These are phyloP conservation scores for Aspergillus pseudonomiae DNA, from an alignment of 2,329 filamentous ascomycete species.

Conservation along the genomic window DNA sequence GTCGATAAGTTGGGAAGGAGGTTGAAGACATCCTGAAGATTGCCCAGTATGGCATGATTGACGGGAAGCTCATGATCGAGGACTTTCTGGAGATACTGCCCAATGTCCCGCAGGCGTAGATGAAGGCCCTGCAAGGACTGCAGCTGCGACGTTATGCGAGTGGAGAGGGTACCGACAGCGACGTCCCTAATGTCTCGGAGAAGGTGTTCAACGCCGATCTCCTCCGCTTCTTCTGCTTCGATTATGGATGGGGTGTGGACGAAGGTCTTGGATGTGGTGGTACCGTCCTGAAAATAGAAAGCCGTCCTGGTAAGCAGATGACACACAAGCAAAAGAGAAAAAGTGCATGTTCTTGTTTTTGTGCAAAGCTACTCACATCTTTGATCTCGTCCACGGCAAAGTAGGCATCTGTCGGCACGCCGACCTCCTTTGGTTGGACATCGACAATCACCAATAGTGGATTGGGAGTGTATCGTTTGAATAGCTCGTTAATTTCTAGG, in stretches of 20 bases:
- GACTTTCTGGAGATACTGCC: constrained; percentile 93
- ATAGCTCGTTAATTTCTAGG: constrained; percentile 98
- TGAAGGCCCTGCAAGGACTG: constrained; percentile 97
- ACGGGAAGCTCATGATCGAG: constrained; percentile 89
- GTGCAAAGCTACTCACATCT: constrained; percentile 67
- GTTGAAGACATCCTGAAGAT: constrained; percentile 99
- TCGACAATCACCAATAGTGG: constrained; percentile 97
- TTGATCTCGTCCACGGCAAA: constrained; percentile 99
- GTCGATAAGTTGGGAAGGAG: constrained; percentile 93
- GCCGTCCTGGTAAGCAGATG: not conserved
- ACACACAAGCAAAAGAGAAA: not conserved
- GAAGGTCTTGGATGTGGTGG: constrained; percentile 94
- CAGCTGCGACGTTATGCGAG: constrained; percentile 94
- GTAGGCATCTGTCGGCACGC: constrained; percentile 97
- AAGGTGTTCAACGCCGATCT: constrained; percentile 97
- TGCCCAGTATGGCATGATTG: constrained; percentile 95
- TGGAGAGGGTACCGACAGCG: constrained; percentile 93
- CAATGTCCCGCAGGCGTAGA: constrained; percentile 91
- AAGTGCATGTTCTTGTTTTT: not conserved
- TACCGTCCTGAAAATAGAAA: constrained; percentile 72
- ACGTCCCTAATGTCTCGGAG: constrained; percentile 98
- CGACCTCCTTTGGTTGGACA: constrained; percentile 96
- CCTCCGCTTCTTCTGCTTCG: constrained; percentile 97
- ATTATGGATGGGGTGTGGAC: constrained; percentile 98
- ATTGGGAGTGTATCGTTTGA: constrained; percentile 98